Evolutionary conservation across 2,329 filamentous ascomycete species (phyloP), one percentile per base, ranked within the genome.

Genomic region (Colletotrichum tropicicola): DNA sequence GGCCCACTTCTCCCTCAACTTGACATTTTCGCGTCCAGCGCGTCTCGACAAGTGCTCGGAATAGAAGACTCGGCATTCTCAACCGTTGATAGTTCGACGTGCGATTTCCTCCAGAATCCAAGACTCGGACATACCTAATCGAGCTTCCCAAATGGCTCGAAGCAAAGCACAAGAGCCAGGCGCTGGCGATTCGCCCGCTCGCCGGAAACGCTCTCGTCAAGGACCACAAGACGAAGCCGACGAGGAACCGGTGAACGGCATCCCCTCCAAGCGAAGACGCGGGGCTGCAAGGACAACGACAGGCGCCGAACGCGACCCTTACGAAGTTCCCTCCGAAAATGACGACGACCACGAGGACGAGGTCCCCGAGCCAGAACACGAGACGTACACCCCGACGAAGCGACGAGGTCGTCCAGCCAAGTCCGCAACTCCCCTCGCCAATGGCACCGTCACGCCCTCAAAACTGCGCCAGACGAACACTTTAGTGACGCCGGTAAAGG

Each of bases 401-500:
- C 75, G 74, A 58, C 71, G 76, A 61, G 78, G 78, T 10, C 73
- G 78, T n/a, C 76, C 72, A 15, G 74, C 76, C 4, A 79, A 77
- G 56, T 62, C 70, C 21, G 64, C 67, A 21, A 59, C 32, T n/a
- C 41, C 66, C 7, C 37, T 37, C 15, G 63, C 72, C 5, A 75
- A 73, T 48, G 72, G 70, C 41, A 72, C 73, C 25, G 76, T 75
- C 2, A 82, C 80, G 0, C 79, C 79, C 5, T 78, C 76, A 54
- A 73, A 75, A n/a, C 70, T 66, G 13, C 74, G 75, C 12, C 67
- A 70, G 25, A 75, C 73, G 4, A 68, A 73, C 27, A 66, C 70
- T 4, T 73, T 78, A 6, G 71, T 74, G 49, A 85, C 83, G 0
- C 82, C 83, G 0, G 71, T 76, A 12, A 83, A 75, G 58, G 65